phyloP scores from a whole-genome alignment of 768 basidiomycete genomes.

The Xanthoconium stramineum region DNA sequence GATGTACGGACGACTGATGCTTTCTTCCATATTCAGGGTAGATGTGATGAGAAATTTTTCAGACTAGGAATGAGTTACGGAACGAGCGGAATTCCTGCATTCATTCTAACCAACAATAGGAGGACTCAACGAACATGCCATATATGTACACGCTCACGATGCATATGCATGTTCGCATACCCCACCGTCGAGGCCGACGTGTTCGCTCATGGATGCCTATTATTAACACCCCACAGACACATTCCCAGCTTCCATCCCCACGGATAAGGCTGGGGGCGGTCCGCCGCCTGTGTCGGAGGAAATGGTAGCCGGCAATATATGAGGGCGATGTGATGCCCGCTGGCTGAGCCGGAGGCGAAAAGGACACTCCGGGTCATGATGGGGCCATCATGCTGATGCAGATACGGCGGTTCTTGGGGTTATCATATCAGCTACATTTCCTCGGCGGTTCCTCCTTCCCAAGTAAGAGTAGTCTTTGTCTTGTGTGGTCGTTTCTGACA shows the following conservation, averaged over 20 bases:
- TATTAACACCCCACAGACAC: not conserved
- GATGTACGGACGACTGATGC: slow-evolving; percentile 12
- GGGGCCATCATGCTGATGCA: slow-evolving; percentile 9
- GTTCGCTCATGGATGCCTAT: not conserved
- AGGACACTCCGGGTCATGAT: not conserved
- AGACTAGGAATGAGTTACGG: not conserved
- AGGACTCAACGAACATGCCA: not conserved
- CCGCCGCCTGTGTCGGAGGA: not conserved
- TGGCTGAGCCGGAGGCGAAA: slow-evolving; percentile 1
- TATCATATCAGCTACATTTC: slow-evolving; percentile 11
- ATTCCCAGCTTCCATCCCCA: not conserved
- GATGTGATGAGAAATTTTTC: slow-evolving; percentile 11
- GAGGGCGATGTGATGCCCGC: not conserved
- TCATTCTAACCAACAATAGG: slow-evolving; percentile 4
- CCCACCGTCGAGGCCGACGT: not conserved
- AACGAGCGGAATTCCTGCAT: slow-evolving; percentile 16
- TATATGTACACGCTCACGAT: not conserved
- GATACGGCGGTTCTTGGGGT: slow-evolving; percentile 4
- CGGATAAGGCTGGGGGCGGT: not conserved
- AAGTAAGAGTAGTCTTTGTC: slow-evolving; percentile 7
- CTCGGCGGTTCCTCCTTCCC: slow-evolving; percentile 18
- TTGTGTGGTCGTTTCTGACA: not conserved
- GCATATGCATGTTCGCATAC: not conserved
- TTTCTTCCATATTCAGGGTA: slow-evolving; percentile 15
- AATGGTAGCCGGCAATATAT: no score